Evolutionary conservation across 306 rosid species (phyloP).

Genomic region (Dicorynia guianensis): DNA sequence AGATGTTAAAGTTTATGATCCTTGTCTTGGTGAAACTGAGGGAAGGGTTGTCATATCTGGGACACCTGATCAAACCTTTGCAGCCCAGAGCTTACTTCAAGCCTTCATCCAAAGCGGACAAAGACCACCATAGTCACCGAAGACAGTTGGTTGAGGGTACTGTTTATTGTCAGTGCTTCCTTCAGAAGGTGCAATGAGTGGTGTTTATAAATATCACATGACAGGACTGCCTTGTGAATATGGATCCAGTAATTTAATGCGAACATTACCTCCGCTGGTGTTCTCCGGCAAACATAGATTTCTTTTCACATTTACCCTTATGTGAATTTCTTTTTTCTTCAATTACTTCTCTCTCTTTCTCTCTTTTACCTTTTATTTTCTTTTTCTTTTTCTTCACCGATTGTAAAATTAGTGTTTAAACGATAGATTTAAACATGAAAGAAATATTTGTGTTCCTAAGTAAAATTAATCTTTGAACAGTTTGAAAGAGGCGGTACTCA

Average conservation of each 20-base stretch:
- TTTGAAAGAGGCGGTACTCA: no score
- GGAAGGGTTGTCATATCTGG: slow-evolving; percentile 76
- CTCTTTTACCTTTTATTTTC: no score
- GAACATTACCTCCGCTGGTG: slow-evolving; percentile 21
- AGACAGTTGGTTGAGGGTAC: slow-evolving; percentile 33
- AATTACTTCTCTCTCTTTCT: background rate
- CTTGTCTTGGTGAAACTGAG: slow-evolving; percentile 53
- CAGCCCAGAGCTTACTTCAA: slow-evolving; percentile 75
- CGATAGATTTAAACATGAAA: background rate
- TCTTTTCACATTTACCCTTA: slow-evolving; percentile 19
- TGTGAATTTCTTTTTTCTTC: no score
- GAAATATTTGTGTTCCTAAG: background rate
- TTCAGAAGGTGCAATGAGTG: slow-evolving; percentile 33
- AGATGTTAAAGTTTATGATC: slow-evolving; percentile 61
- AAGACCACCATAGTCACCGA: slow-evolving; percentile 19
- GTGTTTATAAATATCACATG: slow-evolving; percentile 41
- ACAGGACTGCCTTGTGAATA: slow-evolving; percentile 38
- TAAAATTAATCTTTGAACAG: background rate
- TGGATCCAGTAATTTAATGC: slow-evolving; percentile 36
- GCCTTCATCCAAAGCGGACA: slow-evolving; percentile 63
- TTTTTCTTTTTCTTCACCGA: background rate
- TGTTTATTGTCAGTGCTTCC: slow-evolving; percentile 18
- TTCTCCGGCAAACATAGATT: slow-evolving; percentile 12
- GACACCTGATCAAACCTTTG: slow-evolving; percentile 70
- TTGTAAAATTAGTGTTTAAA: background rate